Percentiles rank a stretch among this genome's conserved stretches.
Conservation (phyloP, 305 asterid genomes). For the Fraxinus albicans region DNA sequence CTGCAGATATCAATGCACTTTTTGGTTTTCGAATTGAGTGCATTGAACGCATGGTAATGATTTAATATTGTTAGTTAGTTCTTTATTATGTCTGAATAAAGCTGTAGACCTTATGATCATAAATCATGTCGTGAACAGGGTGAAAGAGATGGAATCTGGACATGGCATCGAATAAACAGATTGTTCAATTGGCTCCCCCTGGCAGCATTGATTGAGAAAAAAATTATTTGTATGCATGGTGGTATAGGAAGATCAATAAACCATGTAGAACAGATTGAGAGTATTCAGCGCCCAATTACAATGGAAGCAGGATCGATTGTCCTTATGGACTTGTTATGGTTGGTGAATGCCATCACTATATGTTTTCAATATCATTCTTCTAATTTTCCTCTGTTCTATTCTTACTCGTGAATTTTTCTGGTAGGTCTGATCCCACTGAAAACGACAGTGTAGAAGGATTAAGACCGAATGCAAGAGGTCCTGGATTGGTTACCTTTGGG, state of each 20-base stretch:
- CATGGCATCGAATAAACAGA: constrained; percentile 96
- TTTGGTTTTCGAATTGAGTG: constrained; percentile 88
- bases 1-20: constrained; percentile 99
- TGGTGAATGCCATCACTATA: constrained; percentile 32
- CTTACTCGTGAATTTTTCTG: constrained; percentile 11
- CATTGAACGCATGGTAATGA: constrained; percentile 64
- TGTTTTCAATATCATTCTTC: constrained; percentile 17
- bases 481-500: constrained; percentile 63
- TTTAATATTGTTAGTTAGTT: not conserved
- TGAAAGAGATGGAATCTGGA: constrained; percentile 99
- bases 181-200: constrained; percentile 99
- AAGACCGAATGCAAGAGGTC: constrained; percentile 63
- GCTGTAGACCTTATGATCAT: constrained; percentile 21
- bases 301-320: constrained; percentile 63
- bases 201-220: constrained; percentile 95
- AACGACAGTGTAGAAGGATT: constrained; percentile 64
- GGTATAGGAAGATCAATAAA: constrained; percentile 99
- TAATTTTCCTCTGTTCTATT: not conserved
- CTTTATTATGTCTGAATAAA: constrained; percentile 18
- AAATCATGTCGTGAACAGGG: constrained; percentile 53
- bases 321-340: constrained; percentile 81
- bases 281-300: constrained; percentile 75
- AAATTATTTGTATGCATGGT: constrained; percentile 98
- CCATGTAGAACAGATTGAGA: constrained; percentile 93
- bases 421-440: constrained; percentile 66